These are phyloP conservation scores for Berberis thunbergii DNA, from an alignment of 164 flowering plant genomes.

Conservation along the genomic window DNA sequence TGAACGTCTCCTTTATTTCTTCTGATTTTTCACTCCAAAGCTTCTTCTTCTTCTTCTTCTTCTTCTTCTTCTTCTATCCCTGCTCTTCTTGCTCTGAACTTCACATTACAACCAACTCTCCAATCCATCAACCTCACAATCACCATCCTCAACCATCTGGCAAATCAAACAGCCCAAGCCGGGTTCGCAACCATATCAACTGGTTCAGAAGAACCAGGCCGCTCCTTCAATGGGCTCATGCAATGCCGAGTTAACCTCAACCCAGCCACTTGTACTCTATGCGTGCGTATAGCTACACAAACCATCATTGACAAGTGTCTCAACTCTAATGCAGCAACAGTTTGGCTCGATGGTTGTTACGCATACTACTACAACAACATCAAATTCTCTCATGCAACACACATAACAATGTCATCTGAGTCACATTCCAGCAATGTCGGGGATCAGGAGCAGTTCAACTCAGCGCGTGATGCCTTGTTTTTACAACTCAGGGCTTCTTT, in stretches of 20 bases:
- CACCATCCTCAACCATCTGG: constrained; percentile 2
- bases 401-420: not conserved
- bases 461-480: constrained; percentile 6
- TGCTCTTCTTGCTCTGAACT: constrained; percentile 13
- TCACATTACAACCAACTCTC: constrained; percentile 7
- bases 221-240: constrained; percentile 3
- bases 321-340: constrained; percentile 2
- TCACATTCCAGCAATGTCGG: constrained; percentile 1
- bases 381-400: constrained; percentile 2
- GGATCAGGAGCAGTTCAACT: constrained; percentile 5
- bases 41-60: not conserved
- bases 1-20: not conserved
- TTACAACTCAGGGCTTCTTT: constrained; percentile 6
- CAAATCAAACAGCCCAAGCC: constrained; percentile 2
- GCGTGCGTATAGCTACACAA: constrained; percentile 3
- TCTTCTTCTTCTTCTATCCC: constrained; percentile 5
- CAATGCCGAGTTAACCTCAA: constrained; percentile 16
- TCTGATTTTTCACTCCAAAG: not conserved
- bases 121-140: not conserved
- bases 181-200: constrained; percentile 1
- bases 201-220: not conserved
- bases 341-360: constrained; percentile 21
- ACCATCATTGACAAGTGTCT: constrained; percentile 4
- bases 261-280: constrained; percentile 2
- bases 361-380: constrained; percentile 8